These are phyloP conservation scores for Syzygium aromaticum DNA, from an alignment of 345 rosid genomes.

Conservation along the genomic window DNA sequence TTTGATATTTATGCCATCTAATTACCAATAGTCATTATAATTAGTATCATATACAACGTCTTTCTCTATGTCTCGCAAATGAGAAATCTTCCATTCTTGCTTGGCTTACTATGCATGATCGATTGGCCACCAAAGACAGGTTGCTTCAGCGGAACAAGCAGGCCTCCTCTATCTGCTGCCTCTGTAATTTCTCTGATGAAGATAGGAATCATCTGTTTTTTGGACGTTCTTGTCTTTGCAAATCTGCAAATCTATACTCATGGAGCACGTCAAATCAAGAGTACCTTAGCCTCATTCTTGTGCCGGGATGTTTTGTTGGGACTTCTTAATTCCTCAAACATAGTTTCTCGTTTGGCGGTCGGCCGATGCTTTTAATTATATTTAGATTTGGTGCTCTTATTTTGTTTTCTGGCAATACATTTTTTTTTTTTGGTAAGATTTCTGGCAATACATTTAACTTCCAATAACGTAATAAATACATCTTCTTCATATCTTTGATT, in stretches of 20 bases:
- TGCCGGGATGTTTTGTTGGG: not conserved
- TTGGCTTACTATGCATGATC: not conserved
- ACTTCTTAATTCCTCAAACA: not conserved
- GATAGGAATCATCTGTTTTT: no score
- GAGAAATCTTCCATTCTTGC: not conserved
- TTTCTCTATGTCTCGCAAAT: no score
- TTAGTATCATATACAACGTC: not conserved
- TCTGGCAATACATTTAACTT: no score
- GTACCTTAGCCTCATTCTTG: not conserved
- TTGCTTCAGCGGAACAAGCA: not conserved
- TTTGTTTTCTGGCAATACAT: no score
- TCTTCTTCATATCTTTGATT: no score
- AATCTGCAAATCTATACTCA: not conserved
- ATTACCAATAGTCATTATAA: no score
- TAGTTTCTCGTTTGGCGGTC: not conserved
- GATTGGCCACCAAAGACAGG: not conserved
- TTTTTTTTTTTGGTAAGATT: no score
- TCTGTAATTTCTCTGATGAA: no score
- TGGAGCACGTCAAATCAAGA: not conserved
- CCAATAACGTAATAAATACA: no score
- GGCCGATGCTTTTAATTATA: fast-evolving
- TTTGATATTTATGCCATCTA: no score
- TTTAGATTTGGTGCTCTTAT: not conserved
- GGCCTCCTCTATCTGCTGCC: not conserved
- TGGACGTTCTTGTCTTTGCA: not conserved